Percentiles rank a stretch among this genome's conserved stretches.
phyloP scores from a whole-genome alignment of 768 basidiomycete species.

The Daedaleopsis sinensis region DNA sequence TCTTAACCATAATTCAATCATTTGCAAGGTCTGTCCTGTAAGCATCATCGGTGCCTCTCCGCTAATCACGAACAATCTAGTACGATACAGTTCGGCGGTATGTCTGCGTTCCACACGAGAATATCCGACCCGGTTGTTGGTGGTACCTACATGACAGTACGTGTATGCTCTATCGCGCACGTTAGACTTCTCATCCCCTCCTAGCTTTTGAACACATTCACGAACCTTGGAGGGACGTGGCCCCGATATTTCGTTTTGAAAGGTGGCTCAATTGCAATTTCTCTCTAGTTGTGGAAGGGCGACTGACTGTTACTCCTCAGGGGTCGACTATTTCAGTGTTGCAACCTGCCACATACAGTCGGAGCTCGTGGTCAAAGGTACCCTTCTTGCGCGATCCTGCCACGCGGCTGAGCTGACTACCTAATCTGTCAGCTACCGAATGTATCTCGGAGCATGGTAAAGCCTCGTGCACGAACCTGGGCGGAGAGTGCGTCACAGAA shows the following conservation, averaged over 20 bases:
- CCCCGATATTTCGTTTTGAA: slow-evolving; percentile 96
- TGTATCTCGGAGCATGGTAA: slow-evolving; percentile 95
- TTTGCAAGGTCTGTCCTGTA: slow-evolving; percentile 62
- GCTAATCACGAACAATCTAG: slow-evolving; percentile 40
- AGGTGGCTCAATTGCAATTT: no score
- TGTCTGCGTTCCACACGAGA: slow-evolving; percentile 97
- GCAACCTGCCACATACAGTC: slow-evolving; percentile 78
- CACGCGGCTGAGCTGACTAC: slow-evolving; percentile 7
- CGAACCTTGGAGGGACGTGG: slow-evolving; percentile 98
- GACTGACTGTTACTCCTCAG: slow-evolving; percentile 38
- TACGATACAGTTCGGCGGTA: slow-evolving; percentile 98
- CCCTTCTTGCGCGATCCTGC: slow-evolving; percentile 1
- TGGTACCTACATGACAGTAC: slow-evolving; percentile 98
- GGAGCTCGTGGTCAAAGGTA: slow-evolving; percentile 60
- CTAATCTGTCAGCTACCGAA: slow-evolving; percentile 59
- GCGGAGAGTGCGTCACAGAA: slow-evolving; percentile 81
- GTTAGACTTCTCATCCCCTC: background rate
- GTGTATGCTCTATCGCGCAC: slow-evolving; percentile 25
- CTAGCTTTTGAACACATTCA: slow-evolving; percentile 92
- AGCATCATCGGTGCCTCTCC: no score
- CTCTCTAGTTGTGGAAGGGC: no score
- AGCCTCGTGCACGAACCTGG: slow-evolving; percentile 68
- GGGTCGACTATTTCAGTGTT: slow-evolving; percentile 85
- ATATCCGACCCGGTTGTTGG: slow-evolving; percentile 97
- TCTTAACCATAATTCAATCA: slow-evolving; percentile 81